Percentiles rank a stretch among this genome's conserved stretches.
Conservation (phyloP, 768 basidiomycete species). For the Trametes cubensis region DNA sequence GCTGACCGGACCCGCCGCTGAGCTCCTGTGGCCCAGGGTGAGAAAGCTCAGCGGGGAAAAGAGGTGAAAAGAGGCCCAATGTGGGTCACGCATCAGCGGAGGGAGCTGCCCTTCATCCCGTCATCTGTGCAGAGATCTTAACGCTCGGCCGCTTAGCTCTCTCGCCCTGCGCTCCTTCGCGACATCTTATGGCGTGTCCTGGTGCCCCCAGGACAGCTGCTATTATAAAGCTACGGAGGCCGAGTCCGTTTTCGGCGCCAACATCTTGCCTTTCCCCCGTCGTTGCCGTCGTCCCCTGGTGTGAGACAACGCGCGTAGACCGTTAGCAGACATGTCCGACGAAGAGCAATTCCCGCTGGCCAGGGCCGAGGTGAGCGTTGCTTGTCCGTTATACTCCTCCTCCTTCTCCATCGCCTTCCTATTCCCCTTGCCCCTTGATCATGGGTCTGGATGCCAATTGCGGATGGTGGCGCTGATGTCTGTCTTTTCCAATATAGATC, state of each 20-base stretch:
- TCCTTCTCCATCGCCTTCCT: neutral
- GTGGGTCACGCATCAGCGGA: neutral
- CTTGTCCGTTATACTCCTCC: neutral
- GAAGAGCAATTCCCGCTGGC: constrained; percentile 15
- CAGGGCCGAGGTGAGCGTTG: constrained; percentile 12
- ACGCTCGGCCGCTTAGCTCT: neutral
- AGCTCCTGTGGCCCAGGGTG: no score
- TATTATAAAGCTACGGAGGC: constrained; percentile 1
- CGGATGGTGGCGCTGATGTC: neutral
- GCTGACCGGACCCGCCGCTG: no score
- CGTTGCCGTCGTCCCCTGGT: neutral
- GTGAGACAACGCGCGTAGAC: constrained; percentile 3
- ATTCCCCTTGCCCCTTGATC: neutral
- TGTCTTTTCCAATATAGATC: constrained; percentile 3
- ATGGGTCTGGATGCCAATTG: neutral
- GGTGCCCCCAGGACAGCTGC: neutral
- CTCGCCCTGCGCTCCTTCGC: neutral
- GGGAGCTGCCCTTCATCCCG: neutral
- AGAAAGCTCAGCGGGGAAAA: no score
- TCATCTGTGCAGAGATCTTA: constrained; percentile 10
- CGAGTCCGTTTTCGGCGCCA: constrained; percentile 1
- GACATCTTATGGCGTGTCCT: constrained; percentile 1
- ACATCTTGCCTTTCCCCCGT: constrained; percentile 4
- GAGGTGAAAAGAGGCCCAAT: no score
- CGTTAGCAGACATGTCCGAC: constrained; percentile 15